Base-by-base conservation (phyloP, 1,284 basidiomycete species). In the Meira nashicola region DNA sequence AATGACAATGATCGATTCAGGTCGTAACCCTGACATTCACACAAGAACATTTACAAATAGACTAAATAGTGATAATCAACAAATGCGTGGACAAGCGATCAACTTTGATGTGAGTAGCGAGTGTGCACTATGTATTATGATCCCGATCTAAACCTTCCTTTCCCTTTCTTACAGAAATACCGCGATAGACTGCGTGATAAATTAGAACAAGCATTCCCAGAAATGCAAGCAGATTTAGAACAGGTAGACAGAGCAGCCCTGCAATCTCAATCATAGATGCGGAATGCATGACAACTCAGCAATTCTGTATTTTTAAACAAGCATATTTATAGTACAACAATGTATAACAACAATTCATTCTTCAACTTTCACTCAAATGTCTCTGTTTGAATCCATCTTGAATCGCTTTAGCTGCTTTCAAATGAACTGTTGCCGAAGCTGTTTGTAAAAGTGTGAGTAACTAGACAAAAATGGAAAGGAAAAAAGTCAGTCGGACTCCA, bases 1-100 rank as follows among this genome's bases (percentile, higher is more conserved):
- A 15, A 39, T 77, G 51, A 67, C 70, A 38, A 66, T 73, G 62
- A 63, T 78, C 14, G 76, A 78, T 39, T 59, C 62, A 17, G 75
- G 75, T 1, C 64, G 74, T 43, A 78, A 78, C 50, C 76, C 74
- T 9, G 76, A 78, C 60, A 68, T 66, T 33, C 72, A 76, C 37
- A 74, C 73, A 8, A 56, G 73, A n/a, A 65, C 67, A 41, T 70
- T 74, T 54, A 57, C 77, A 46, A 68, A 66, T 33, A 60, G 74
- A 11, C 61, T 78, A 38, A 70, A 68, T 14, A 66, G 63, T 55
- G 74, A 78, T 60, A 78, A 77, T 46, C 76, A 78, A 65, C 73
- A 74, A 53, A 70, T 74, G 51, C 58, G 66, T 12, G 74, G 73
- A 1, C 73, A 74, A 55, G 64, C 69, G 52, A 47, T 51, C 39